These are phyloP conservation scores for Hypoxylon perforatum DNA, from an alignment of 495 filamentous ascomycete species.

Conservation along the genomic window DNA sequence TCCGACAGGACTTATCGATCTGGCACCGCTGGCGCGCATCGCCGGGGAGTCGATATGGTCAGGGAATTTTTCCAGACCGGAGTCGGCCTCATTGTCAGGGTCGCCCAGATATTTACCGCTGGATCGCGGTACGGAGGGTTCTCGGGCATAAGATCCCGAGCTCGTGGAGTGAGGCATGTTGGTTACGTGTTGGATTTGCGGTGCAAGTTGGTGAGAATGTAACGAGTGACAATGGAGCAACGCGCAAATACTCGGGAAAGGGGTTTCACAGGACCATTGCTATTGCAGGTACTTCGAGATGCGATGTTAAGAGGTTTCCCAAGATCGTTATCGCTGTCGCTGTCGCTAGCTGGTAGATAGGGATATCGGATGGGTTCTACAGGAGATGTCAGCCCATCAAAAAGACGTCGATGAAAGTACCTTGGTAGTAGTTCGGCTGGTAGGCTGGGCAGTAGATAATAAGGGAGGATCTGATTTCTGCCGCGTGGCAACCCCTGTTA, in stretches of 20 bases:
- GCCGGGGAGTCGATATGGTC: conserved; percentile 59
- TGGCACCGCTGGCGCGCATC: conserved; percentile 43
- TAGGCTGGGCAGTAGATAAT: background rate
- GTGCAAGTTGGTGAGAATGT: conserved; percentile 33
- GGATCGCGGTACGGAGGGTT: conserved; percentile 46
- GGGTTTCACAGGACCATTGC: conserved; percentile 42
- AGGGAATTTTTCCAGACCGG: conserved; percentile 64
- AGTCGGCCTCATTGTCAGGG: conserved; percentile 46
- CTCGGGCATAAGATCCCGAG: conserved; percentile 44
- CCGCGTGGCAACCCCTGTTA: conserved; percentile 41
- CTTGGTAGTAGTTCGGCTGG: no score
- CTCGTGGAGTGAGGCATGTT: conserved; percentile 56
- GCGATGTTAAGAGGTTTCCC: conserved; percentile 6
- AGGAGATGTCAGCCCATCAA: conserved; percentile 24
- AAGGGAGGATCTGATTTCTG: conserved; percentile 37
- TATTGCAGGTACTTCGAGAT: conserved; percentile 19
- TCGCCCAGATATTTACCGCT: conserved; percentile 48
- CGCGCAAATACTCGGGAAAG: conserved; percentile 33
- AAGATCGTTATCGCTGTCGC: conserved; percentile 8
- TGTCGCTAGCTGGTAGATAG: conserved; percentile 12
- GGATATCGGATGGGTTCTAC: conserved; percentile 22
- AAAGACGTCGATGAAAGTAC: background rate
- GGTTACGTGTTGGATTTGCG: conserved; percentile 29
- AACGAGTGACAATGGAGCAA: conserved; percentile 44
- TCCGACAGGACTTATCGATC: conserved; percentile 49